phyloP scores from a whole-genome alignment of 1,284 basidiomycete genomes.

The Ganoderma boninense region DNA sequence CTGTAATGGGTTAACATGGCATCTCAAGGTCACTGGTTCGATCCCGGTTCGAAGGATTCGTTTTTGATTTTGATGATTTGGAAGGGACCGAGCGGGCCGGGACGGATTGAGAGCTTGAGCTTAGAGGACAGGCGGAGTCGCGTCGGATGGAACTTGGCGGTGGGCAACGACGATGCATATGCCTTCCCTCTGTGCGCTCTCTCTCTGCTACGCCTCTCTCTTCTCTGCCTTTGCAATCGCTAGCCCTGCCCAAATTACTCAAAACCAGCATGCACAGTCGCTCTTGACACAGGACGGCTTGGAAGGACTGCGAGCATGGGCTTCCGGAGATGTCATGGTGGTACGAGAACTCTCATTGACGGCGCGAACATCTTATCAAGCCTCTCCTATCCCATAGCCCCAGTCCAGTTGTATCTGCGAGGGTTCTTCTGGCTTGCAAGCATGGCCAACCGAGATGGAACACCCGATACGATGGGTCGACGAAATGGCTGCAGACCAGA shows the following conservation, averaged over 20 bases:
- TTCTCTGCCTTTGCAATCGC: background rate
- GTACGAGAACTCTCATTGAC: background rate
- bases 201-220: background rate
- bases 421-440: background rate
- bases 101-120: no score
- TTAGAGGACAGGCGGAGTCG: background rate
- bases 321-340: background rate
- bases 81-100: background rate
- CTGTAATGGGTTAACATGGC: conserved; percentile 25
- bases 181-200: background rate
- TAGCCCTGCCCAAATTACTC: background rate
- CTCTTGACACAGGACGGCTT: background rate
- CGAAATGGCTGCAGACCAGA: background rate
- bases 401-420: background rate
- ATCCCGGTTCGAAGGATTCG: conserved; percentile 29
- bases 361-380: background rate
- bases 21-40: conserved; percentile 27
- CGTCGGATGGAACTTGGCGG: background rate
- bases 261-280: background rate
- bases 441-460: background rate
- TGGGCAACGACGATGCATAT: conserved; percentile 3
- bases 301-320: background rate
- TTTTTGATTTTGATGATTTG: background rate
- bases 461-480: background rate
- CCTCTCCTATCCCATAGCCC: background rate